Evolutionary conservation across 257 asterid genomes (phyloP), one percentile per base, ranked within the genome.

Genomic region (Anisodus acutangulus): DNA sequence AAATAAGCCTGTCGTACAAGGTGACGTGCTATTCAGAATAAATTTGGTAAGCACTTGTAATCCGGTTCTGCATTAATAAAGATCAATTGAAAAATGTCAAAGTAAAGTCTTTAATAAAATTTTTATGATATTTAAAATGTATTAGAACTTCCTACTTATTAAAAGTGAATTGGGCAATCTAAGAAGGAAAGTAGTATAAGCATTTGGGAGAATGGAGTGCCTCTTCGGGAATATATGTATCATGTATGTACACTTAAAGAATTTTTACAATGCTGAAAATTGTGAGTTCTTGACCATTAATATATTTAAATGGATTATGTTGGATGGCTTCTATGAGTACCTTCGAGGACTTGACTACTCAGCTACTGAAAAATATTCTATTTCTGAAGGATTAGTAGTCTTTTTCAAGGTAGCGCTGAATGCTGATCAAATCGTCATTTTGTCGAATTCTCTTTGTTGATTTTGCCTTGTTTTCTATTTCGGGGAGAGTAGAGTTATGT

Each of bases 381-480:
- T 97, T 86, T 85, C 97, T 80, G 98, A 97, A 90, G 99, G 99
- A 89, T 89, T 86, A 80, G 99, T 93, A 84, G 97, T 97, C 84
- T 95, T 95, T 79, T 98, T 98, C 4, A 97, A 92, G 93, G 92
- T 95, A 88, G 98, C 98, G 8, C 82, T 95, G 89, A 90, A 31
- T 1, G 35, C 35, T 31, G 35, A 31, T 31, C 35, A 31, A 31
- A 31, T 31, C 35, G 35, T 31, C 35, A 31, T 31, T 31, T 31
- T 31, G 1, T 31, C 35, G 35, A 31, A 31, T 31, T 31, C 35
- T 31, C 35, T 31, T 31, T 31, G 35, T 31, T 31, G 35, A 31
- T 31, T 31, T 31, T 31, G 35, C 35, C 35, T 31, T 31, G 35
- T 31, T 31, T 31, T 31, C 35, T 31, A 31, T 31, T 31, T 31